Evolutionary conservation across 2,329 filamentous ascomycete genomes (phyloP).

Genomic region (Penicillium aurantiogriseum): DNA sequence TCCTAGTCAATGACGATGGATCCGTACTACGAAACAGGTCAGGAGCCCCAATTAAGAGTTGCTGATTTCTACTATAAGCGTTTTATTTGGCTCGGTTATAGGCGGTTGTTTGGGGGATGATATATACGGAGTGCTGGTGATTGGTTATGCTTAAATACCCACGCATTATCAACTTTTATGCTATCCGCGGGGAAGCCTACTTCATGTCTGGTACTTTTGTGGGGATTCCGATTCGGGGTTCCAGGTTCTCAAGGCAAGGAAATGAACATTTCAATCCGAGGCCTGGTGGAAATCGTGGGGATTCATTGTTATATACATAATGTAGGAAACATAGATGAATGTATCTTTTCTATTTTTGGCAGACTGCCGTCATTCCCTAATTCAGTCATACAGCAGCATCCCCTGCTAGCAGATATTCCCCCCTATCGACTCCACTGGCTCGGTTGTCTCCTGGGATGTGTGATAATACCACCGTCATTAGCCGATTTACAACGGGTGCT

Average conservation of each 20-base stretch:
- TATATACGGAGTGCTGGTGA: neutral
- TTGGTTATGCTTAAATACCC: constrained; percentile 8
- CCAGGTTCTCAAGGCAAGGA: neutral
- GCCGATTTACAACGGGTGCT: neutral
- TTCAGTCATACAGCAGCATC: constrained; percentile 1
- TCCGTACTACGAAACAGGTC: neutral
- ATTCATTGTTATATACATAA: neutral
- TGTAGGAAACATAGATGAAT: neutral
- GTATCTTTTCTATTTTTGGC: neutral
- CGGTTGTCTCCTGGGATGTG: neutral
- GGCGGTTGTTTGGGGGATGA: constrained; percentile 1
- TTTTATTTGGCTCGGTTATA: constrained; percentile 1
- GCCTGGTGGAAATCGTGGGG: neutral
- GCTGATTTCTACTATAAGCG: neutral
- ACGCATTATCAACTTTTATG: neutral
- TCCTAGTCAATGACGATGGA: constrained; percentile 15
- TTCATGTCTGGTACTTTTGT: constrained; percentile 5
- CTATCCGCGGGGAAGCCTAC: constrained; percentile 1
- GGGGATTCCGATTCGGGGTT: neutral
- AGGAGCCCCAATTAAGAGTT: neutral
- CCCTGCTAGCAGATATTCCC: neutral
- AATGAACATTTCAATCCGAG: neutral
- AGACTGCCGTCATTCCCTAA: neutral
- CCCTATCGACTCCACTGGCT: constrained; percentile 2
- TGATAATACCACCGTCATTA: constrained; percentile 1